Evolutionary conservation across 352 stramenopile species (phyloP).

Genomic region (Pythium sp.): DNA sequence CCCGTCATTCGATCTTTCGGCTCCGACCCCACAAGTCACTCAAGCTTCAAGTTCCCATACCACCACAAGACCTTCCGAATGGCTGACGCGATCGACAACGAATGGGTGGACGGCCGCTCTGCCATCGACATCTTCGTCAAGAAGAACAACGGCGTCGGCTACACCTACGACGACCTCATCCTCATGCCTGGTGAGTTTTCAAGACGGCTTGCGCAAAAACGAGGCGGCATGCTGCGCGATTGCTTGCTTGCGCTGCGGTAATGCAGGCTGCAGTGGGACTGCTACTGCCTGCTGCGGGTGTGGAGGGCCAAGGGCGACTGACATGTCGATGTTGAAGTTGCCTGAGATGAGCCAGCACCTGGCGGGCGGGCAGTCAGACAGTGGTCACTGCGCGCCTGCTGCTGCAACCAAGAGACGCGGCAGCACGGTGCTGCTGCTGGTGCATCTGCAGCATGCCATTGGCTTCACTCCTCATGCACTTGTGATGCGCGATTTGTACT

Average conservation of each 20-base stretch:
- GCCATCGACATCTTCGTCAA: slow-evolving; percentile 83
- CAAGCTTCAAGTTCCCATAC: slow-evolving; percentile 8
- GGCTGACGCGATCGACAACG: slow-evolving; percentile 38
- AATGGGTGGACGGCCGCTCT: slow-evolving; percentile 71
- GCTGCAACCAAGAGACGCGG: slow-evolving; percentile 1
- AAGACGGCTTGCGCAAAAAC: neutral
- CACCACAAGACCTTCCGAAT: slow-evolving; percentile 20
- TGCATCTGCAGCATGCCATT: neutral
- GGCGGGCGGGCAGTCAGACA: neutral
- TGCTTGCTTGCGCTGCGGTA: neutral
- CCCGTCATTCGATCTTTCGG: slow-evolving; percentile 31
- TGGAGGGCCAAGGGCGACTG: neutral
- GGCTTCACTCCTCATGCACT: neutral
- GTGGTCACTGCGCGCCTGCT: slow-evolving; percentile 3
- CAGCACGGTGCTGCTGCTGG: neutral
- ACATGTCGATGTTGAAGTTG: slow-evolving; percentile 22
- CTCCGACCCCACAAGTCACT: slow-evolving; percentile 7
- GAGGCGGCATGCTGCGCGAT: slow-evolving; percentile 19
- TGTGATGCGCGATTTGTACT: neutral
- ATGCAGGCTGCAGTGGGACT: neutral
- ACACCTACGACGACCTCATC: slow-evolving; percentile 79
- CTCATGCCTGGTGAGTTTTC: slow-evolving; percentile 48
- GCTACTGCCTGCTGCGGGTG: neutral
- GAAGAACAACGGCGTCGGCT: slow-evolving; percentile 79
- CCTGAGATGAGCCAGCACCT: slow-evolving; percentile 6